Evolutionary conservation across 2,329 filamentous ascomycete species (phyloP).

Genomic region (Talaromyces atroroseus): DNA sequence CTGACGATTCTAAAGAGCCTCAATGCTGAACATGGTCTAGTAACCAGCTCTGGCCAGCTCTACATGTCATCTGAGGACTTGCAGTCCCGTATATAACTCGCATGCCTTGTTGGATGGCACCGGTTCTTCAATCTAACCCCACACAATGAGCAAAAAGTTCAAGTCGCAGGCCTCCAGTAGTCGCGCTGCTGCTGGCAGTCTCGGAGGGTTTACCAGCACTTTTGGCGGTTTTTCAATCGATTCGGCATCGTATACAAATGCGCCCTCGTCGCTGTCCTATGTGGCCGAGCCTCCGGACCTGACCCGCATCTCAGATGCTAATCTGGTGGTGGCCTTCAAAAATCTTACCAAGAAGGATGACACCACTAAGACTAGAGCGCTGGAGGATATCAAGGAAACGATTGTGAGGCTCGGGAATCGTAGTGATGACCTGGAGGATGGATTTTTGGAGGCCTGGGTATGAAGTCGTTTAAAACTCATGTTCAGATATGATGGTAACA

Average conservation of each 20-base stretch:
- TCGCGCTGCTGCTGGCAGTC: slow-evolving; percentile 49
- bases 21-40: background rate
- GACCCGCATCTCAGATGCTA: slow-evolving; percentile 67
- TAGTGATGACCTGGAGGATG: slow-evolving; percentile 66
- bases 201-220: slow-evolving; percentile 38
- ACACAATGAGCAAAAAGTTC: slow-evolving; percentile 56
- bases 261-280: slow-evolving; percentile 70
- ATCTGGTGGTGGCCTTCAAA: slow-evolving; percentile 85
- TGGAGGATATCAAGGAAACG: slow-evolving; percentile 74
- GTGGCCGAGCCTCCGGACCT: slow-evolving; percentile 81
- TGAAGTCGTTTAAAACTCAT: slow-evolving; percentile 28
- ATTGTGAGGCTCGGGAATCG: slow-evolving; percentile 51
- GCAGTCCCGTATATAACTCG: background rate
- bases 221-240: slow-evolving; percentile 37
- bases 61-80: background rate
- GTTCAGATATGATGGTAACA: slow-evolving; percentile 30
- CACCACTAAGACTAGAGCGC: slow-evolving; percentile 81
- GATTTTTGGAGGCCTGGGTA: slow-evolving; percentile 85
- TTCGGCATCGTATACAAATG: slow-evolving; percentile 36
- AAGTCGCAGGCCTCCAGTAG: slow-evolving; percentile 61
- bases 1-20: background rate
- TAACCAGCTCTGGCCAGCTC: background rate
- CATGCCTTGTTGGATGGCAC: background rate
- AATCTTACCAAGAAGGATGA: slow-evolving; percentile 89
- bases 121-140: slow-evolving; percentile 8